Evolutionary conservation across 768 basidiomycete species (phyloP).

Genomic region (Trametes meyenii): DNA sequence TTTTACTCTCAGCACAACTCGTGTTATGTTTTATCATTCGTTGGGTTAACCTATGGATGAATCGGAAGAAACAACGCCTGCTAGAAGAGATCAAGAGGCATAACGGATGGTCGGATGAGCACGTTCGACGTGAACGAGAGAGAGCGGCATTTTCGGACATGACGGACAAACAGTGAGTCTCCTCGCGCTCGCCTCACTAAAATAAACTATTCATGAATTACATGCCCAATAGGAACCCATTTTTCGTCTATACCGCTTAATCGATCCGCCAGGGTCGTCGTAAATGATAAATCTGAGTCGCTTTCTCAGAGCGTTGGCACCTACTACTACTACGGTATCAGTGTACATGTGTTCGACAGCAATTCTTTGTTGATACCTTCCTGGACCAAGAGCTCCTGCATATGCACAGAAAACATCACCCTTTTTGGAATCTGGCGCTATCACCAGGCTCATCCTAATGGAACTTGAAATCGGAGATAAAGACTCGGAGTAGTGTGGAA

Average conservation of each 20-base stretch:
- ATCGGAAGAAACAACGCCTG: constrained; percentile 46
- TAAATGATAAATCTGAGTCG: background rate
- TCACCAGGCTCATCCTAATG: too few relatives aligned
- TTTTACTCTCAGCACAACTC: constrained; percentile 57
- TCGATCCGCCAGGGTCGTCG: constrained; percentile 1
- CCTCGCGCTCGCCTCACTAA: background rate
- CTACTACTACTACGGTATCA: too few relatives aligned
- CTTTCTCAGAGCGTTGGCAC: background rate
- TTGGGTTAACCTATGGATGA: constrained; percentile 59
- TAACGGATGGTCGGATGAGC: constrained; percentile 58
- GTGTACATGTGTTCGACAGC: too few relatives aligned
- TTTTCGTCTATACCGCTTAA: constrained; percentile 60
- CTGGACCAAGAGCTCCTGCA: too few relatives aligned
- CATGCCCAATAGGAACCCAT: constrained; percentile 48
- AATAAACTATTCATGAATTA: background rate
- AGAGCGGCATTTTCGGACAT: constrained; percentile 63
- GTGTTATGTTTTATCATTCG: constrained; percentile 51
- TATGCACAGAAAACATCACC: too few relatives aligned
- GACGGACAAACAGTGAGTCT: constrained; percentile 62
- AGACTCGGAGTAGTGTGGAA: too few relatives aligned
- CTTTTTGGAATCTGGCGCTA: too few relatives aligned
- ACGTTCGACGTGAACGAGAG: constrained; percentile 59
- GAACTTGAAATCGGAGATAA: too few relatives aligned
- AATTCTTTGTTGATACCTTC: too few relatives aligned
- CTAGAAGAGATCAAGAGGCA: constrained; percentile 48